These are phyloP conservation scores for Taphrina wiesneri DNA, from an alignment of 1,139 yeast genomes.

Conservation along the genomic window DNA sequence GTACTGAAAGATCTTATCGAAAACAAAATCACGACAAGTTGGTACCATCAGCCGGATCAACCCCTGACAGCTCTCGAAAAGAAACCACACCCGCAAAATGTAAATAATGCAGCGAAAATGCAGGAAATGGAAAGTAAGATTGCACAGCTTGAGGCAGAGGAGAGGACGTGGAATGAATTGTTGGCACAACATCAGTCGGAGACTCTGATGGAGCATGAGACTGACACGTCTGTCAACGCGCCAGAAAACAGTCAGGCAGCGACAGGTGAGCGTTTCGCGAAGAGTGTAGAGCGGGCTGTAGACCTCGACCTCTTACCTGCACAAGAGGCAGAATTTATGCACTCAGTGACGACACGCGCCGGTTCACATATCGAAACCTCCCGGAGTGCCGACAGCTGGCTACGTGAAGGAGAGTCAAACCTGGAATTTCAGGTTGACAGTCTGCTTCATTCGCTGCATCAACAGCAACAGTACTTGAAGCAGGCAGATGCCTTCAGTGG, in stretches of 20 bases:
- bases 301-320: constrained; percentile 34
- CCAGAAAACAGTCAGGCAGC: neutral
- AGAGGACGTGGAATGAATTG: constrained; percentile 31
- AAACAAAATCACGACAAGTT: constrained; percentile 63
- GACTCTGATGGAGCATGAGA: neutral
- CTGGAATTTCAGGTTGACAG: constrained; percentile 38
- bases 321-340: constrained; percentile 38
- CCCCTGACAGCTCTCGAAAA: constrained; percentile 43
- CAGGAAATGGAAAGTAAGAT: constrained; percentile 53
- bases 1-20: constrained; percentile 59
- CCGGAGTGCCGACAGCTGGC: constrained; percentile 14
- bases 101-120: constrained; percentile 53
- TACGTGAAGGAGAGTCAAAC: constrained; percentile 24
- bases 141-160: constrained; percentile 35
- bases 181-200: neutral
- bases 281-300: constrained; percentile 13
- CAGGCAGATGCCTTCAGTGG: constrained; percentile 37
- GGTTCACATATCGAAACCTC: constrained; percentile 23
- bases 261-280: constrained; percentile 16
- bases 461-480: constrained; percentile 27
- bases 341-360: neutral
- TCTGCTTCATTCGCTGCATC: constrained; percentile 37
- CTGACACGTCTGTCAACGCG: neutral
- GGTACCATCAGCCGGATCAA: constrained; percentile 56
- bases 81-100: constrained; percentile 61